Base-by-base conservation (phyloP, 1,139 yeast species). In the Lodderomyces pseudojiufengensis region DNA sequence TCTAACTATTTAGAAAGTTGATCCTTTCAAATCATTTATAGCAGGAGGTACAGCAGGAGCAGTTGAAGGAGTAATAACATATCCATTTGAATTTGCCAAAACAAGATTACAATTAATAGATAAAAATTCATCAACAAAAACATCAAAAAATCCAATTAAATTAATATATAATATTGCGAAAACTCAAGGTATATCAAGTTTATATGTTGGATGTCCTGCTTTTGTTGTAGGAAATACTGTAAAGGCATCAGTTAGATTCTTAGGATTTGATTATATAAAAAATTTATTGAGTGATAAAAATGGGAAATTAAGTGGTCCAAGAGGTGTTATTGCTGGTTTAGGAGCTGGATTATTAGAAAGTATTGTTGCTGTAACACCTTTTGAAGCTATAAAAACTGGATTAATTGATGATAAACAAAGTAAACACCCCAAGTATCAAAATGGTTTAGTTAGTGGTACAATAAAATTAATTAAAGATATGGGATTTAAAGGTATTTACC, bases 21-120 rank as follows among this genome's bases (percentile, higher is more conserved):
- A 70, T 55, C 90, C 92, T 8, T 51, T 74, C 43, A 80, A 78
- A 57, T 87, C 96, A 2, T 85, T 90, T 53, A 73, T 87, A 12
- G 97, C 97, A 9, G 97, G 97, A 37, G 95, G 95, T 35, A 68
- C 86, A 1, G 97, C 97, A 1, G 97, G 97, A 42, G 97, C 95
- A 27, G 74, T 87, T 31, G 97, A 90, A 62, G 96, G 96, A 22
- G 77, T 78, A 27, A 73, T 85, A 34, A 90, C 97, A 0, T 92
- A 88, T 57, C 98, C 98, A 1, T 92, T 92, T 59, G 98, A 92
- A 59, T 92, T 90, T 63, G 96, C 97, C 31, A 92, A 92, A 56
- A 92, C 98, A 5, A 69, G 97, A 44, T 71, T 92, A 33, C 98
- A 92, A 63, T 72, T 92, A 43, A 78, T 84, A 23, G 86, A 82